Evolutionary conservation across 257 asterid species (phyloP).

Genomic region (Solanum bulbocastanum): DNA sequence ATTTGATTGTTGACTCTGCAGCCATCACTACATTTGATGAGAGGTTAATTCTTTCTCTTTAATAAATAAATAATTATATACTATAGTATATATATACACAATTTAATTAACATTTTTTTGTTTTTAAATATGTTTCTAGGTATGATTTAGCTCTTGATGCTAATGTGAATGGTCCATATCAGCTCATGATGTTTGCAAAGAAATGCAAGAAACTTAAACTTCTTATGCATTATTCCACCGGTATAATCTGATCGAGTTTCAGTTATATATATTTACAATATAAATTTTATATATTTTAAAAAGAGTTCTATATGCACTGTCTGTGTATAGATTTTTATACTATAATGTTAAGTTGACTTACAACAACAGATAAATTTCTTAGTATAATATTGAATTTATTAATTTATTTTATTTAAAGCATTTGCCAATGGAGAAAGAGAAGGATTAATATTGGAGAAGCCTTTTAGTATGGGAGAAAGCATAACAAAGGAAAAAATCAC

Average conservation of each 20-base stretch:
- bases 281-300: too few species aligned
- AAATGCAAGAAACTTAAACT: constrained; percentile 41
- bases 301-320: too few species aligned
- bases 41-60: constrained; percentile 13
- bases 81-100: not conserved
- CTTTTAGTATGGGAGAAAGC: constrained; percentile 5
- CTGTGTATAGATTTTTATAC: too few species aligned
- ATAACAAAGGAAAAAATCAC: not conserved
- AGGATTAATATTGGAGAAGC: constrained; percentile 19
- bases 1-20: constrained; percentile 35
- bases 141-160: constrained; percentile 29
- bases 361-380: accelerated
- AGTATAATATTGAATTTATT: too few species aligned
- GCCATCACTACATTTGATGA: constrained; percentile 36
- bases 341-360: too few species aligned
- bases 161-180: constrained; percentile 24
- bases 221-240: not conserved
- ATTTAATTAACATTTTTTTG: not conserved
- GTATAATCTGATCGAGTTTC: not conserved
- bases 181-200: constrained; percentile 28
- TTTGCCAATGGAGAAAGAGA: constrained; percentile 1
- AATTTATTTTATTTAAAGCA: not conserved
- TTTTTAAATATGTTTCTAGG: not conserved
- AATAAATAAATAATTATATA: not conserved
- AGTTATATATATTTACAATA: too few species aligned